Conservation (phyloP, 1,139 yeast genomes). For the Candida frijolesensis region DNA sequence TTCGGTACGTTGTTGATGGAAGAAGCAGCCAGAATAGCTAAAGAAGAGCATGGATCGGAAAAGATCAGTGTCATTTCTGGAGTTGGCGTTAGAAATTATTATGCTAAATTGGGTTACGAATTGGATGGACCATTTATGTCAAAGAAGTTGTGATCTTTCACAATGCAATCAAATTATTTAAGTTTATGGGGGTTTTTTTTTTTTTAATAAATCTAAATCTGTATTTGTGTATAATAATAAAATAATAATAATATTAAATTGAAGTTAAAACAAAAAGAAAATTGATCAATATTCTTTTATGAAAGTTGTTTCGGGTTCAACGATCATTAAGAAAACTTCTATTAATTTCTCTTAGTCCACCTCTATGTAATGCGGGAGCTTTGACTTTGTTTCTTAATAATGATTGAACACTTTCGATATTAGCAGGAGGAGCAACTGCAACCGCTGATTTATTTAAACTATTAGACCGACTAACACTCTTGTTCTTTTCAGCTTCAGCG, state of each 20-base stretch:
- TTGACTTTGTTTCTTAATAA: constrained; percentile 41
- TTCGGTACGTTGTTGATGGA: constrained; percentile 97
- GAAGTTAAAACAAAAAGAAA: constrained; percentile 1
- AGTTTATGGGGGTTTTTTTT: not conserved
- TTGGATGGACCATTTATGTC: constrained; percentile 98
- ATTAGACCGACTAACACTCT: constrained; percentile 12
- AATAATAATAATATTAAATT: not conserved
- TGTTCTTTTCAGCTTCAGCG: constrained; percentile 26
- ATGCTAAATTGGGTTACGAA: constrained; percentile 85
- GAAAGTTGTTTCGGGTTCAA: not conserved
- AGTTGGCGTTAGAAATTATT: constrained; percentile 96
- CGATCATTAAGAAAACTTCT: constrained; percentile 16
- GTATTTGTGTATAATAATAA: not conserved
- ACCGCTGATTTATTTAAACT: constrained; percentile 18
- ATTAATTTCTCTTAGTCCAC: constrained; percentile 28
- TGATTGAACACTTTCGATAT: constrained; percentile 37
- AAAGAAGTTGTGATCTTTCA: constrained; percentile 14
- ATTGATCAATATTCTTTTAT: not conserved
- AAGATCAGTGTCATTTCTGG: constrained; percentile 96
- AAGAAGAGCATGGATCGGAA: constrained; percentile 90
- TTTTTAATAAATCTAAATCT: not conserved
- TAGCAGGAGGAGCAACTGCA: constrained; percentile 19
- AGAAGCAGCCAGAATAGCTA: constrained; percentile 94
- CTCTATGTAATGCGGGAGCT: constrained; percentile 48
- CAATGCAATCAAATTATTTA: not conserved